These are phyloP conservation scores for Xylaria flabelliformis DNA, from an alignment of 495 filamentous ascomycete genomes.

Conservation along the genomic window DNA sequence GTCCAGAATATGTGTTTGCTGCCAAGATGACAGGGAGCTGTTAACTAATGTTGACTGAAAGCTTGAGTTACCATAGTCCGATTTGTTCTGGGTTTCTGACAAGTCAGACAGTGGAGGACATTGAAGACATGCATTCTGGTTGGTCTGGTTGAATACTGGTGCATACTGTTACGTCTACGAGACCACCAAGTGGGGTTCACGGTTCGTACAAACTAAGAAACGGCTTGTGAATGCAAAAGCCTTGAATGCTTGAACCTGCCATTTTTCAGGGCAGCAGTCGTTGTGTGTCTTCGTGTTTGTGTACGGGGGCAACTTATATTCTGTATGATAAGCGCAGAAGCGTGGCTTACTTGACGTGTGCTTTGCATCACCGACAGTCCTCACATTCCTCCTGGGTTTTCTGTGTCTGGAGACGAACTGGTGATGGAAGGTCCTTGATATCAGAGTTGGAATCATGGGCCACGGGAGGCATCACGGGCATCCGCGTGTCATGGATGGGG, in stretches of 20 bases:
- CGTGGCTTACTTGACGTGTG: too few species aligned
- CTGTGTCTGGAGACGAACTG: not conserved
- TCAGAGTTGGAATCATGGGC: not conserved
- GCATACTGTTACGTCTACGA: conserved; percentile 4
- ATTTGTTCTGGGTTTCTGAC: not conserved
- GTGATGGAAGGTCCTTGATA: conserved; percentile 9
- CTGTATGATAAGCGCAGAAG: not conserved
- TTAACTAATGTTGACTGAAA: not conserved
- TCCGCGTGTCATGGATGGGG: conserved; percentile 25
- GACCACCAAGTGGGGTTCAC: not conserved
- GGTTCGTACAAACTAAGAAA: not conserved
- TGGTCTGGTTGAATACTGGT: not conserved
- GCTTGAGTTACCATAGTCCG: not conserved
- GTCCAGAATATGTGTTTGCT: not conserved
- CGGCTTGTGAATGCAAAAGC: not conserved
- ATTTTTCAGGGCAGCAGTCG: not conserved
- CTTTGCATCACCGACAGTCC: conserved; percentile 33
- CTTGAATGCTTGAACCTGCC: not conserved
- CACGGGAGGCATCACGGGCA: not conserved
- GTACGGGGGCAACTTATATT: not conserved
- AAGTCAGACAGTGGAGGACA: not conserved
- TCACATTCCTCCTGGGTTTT: conserved; percentile 31
- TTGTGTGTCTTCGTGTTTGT: not conserved
- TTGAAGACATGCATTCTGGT: not conserved
- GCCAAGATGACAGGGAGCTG: not conserved